A percentile compares a stretch with the other conserved stretches of the same genome.
phyloP scores from a whole-genome alignment of 768 basidiomycete species.

The Candolleomyces eurysporus region DNA sequence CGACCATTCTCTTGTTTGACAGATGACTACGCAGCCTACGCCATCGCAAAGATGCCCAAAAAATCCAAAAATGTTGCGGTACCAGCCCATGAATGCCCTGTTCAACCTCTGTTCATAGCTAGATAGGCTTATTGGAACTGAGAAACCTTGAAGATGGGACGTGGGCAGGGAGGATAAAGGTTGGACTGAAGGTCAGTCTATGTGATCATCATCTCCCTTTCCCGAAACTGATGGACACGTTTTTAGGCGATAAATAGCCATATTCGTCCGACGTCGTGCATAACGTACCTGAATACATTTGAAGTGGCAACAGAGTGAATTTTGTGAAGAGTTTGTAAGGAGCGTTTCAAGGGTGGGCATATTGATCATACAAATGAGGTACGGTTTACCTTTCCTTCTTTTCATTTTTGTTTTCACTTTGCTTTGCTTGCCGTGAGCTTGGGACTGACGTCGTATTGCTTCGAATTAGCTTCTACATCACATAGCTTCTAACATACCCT shows the following conservation, averaged over 20 bases:
- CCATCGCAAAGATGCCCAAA: conserved; percentile 53
- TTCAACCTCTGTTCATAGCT: conserved; percentile 65
- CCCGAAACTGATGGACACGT: not conserved
- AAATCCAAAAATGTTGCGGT: conserved; percentile 52
- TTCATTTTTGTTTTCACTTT: too few species aligned
- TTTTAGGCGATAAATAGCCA: conserved; percentile 50
- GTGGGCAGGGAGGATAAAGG: conserved; percentile 65
- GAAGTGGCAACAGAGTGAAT: conserved; percentile 60
- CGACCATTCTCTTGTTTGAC: not conserved
- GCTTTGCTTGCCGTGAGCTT: too few species aligned
- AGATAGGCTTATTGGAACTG: conserved; percentile 82
- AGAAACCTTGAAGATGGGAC: conserved; percentile 61
- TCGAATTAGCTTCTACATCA: conserved; percentile 70
- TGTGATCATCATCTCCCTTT: not conserved
- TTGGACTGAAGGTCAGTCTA: conserved; percentile 73
- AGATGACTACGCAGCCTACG: conserved; percentile 67
- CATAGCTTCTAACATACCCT: too few species aligned
- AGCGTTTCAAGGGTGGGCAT: conserved; percentile 57
- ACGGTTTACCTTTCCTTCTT: not conserved
- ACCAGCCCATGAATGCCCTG: conserved; percentile 47
- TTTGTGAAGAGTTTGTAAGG: conserved; percentile 75
- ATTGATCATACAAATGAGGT: conserved; percentile 85
- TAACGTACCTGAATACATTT: conserved; percentile 60
- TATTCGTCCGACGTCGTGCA: conserved; percentile 81
- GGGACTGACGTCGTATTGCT: too few species aligned